Conservation (phyloP, 768 basidiomycete species). For the Boletus pseudopeckii region DNA sequence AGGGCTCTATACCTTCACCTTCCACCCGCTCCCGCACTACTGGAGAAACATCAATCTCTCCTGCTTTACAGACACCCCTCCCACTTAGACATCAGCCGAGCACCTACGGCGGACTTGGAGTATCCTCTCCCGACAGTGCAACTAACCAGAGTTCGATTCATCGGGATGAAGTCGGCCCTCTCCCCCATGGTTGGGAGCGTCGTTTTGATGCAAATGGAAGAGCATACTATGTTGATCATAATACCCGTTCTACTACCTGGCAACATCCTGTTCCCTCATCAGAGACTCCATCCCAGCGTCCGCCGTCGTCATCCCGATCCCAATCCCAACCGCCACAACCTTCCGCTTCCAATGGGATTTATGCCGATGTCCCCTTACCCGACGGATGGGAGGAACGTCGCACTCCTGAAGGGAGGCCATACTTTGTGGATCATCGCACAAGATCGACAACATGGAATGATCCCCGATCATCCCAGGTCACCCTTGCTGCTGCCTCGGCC, state of each 20-base stretch:
- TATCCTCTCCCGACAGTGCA: neutral
- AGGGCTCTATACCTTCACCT: conserved; percentile 6
- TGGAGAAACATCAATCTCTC: conserved; percentile 11
- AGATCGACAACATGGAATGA: conserved; percentile 92
- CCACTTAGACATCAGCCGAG: conserved; percentile 15
- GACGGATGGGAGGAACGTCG: conserved; percentile 91
- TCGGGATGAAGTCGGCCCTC: conserved; percentile 58
- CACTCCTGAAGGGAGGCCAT: conserved; percentile 80
- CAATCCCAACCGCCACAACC: conserved; percentile 27
- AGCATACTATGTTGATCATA: conserved; percentile 87
- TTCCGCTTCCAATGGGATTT: conserved; percentile 30
- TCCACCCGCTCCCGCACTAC: conserved; percentile 15
- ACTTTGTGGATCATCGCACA: conserved; percentile 74
- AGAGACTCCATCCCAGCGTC: conserved; percentile 22
- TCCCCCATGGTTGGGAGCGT: conserved; percentile 83
- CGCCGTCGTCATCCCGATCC: conserved; percentile 11
- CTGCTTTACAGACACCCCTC: conserved; percentile 8
- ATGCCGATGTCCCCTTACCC: conserved; percentile 70
- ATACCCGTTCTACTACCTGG: conserved; percentile 79
- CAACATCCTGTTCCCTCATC: conserved; percentile 41
- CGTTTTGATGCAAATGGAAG: conserved; percentile 64
- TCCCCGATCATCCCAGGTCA: conserved; percentile 58
- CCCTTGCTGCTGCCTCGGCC: conserved; percentile 43
- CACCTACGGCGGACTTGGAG: conserved; percentile 5
- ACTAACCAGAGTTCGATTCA: conserved; percentile 22